A percentile compares a stretch with the other conserved stretches of the same genome.
Conservation (phyloP, 2,329 filamentous ascomycete species). For the Trichophyton equinum region DNA sequence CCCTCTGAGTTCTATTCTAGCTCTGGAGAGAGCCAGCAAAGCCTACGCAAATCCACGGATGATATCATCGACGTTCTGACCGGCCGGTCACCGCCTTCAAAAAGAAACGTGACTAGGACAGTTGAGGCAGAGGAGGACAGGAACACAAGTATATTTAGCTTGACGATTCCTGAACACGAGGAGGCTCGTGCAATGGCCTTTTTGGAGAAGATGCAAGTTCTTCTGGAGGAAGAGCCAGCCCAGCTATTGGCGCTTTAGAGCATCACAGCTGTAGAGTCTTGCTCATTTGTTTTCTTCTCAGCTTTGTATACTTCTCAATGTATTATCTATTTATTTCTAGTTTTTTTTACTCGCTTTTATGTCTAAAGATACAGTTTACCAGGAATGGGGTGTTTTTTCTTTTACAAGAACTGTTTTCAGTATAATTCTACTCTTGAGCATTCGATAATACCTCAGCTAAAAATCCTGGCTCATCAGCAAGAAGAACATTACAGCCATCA, state of each 20-base stretch:
- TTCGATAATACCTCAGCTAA: not conserved
- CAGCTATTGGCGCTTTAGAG: slow-evolving; percentile 45
- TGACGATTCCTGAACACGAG: slow-evolving; percentile 67
- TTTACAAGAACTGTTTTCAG: not conserved
- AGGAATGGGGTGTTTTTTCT: not conserved
- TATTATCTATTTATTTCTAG: not conserved
- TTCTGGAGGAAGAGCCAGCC: slow-evolving; percentile 69
- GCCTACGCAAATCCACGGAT: slow-evolving; percentile 22
- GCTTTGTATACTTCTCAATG: not conserved
- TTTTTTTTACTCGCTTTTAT: not conserved
- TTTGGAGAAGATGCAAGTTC: slow-evolving; percentile 70
- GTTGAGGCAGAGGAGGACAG: not conserved
- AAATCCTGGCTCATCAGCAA: too few relatives aligned
- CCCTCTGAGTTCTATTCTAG: slow-evolving; percentile 20
- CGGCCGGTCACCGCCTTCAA: slow-evolving; percentile 26
- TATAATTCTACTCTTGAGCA: not conserved
- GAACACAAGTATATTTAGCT: slow-evolving; percentile 60
- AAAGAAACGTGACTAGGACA: slow-evolving; percentile 20
- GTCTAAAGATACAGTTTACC: not conserved
- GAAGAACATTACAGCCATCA: too few relatives aligned
- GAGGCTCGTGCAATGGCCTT: slow-evolving; percentile 71
- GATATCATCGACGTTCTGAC: slow-evolving; percentile 79
- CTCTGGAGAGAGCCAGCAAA: slow-evolving; percentile 9
- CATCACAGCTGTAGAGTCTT: not conserved
- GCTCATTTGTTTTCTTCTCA: not conserved